phyloP scores from a whole-genome alignment of 1,284 basidiomycete genomes.

The Dichomitus squalens region DNA sequence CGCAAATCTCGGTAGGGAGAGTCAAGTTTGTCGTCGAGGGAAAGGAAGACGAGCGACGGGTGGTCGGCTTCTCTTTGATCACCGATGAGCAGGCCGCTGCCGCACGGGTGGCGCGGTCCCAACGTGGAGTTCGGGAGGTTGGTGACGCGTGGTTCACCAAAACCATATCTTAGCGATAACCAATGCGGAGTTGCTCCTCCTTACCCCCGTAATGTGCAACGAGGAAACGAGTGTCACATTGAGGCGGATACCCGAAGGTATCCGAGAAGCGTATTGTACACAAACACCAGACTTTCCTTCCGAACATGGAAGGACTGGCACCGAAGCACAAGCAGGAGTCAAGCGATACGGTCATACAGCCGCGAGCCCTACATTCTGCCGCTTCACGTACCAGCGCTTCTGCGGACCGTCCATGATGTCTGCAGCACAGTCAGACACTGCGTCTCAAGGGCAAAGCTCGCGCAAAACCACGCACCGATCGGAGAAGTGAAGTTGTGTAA shows the following conservation, averaged over 20 bases:
- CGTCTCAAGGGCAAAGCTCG: background rate
- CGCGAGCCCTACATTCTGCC: constrained; percentile 6
- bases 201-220: background rate
- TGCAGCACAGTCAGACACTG: constrained; percentile 1
- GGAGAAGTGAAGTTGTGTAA: constrained; percentile 35
- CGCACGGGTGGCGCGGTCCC: background rate
- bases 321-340: background rate
- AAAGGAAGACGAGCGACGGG: background rate
- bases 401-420: constrained; percentile 21
- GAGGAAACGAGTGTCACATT: background rate
- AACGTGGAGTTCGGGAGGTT: background rate
- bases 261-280: constrained; percentile 1
- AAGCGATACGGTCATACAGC: background rate
- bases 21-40: constrained; percentile 25
- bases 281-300: background rate
- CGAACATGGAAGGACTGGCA: background rate
- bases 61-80: constrained; percentile 6
- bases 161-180: background rate
- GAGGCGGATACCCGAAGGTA: background rate
- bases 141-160: constrained; percentile 12
- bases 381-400: constrained; percentile 21
- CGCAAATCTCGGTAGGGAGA: constrained; percentile 9
- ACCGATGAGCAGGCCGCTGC: constrained; percentile 9
- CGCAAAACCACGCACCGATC: constrained; percentile 25
- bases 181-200: background rate